phyloP scores from a whole-genome alignment of 345 rosid species.

The Populus nigra region DNA sequence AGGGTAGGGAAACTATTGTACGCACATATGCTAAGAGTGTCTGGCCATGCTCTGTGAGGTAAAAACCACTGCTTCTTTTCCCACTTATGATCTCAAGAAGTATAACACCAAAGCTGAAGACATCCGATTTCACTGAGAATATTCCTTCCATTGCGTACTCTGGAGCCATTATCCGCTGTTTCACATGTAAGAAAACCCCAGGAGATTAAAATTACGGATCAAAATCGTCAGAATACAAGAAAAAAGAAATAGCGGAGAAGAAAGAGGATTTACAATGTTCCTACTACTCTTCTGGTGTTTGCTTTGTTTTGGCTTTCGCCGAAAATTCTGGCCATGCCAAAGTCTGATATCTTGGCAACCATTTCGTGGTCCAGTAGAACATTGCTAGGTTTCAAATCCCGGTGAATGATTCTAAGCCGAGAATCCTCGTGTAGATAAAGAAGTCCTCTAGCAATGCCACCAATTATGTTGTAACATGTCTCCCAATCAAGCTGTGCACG shows the following conservation, averaged over 20 bases:
- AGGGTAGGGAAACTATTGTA: no score
- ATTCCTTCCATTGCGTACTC: neutral
- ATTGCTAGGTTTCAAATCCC: conserved; percentile 48
- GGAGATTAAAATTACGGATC: no score
- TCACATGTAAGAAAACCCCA: no score
- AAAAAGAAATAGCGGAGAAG: neutral
- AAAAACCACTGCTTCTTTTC: neutral
- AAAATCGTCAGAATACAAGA: neutral
- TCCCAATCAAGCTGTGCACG: conserved; percentile 8
- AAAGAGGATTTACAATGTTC: conserved; percentile 25
- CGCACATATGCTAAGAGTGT: neutral
- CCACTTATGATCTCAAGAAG: neutral
- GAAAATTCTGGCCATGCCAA: no score
- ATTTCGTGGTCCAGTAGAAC: conserved; percentile 38
- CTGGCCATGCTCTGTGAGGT: neutral
- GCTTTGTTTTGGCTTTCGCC: no score
- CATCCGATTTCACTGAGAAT: neutral
- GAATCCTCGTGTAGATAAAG: conserved; percentile 55
- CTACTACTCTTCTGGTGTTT: conserved; percentile 28
- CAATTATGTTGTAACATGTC: conserved; percentile 26
- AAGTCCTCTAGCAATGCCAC: conserved; percentile 44
- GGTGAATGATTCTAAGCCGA: conserved; percentile 40
- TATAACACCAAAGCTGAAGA: neutral
- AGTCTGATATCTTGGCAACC: conserved; percentile 51
- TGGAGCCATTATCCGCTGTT: no score